Evolutionary conservation across 2,329 filamentous ascomycete species (phyloP), one percentile per base, ranked within the genome.

Genomic region (Xylaria sp.): DNA sequence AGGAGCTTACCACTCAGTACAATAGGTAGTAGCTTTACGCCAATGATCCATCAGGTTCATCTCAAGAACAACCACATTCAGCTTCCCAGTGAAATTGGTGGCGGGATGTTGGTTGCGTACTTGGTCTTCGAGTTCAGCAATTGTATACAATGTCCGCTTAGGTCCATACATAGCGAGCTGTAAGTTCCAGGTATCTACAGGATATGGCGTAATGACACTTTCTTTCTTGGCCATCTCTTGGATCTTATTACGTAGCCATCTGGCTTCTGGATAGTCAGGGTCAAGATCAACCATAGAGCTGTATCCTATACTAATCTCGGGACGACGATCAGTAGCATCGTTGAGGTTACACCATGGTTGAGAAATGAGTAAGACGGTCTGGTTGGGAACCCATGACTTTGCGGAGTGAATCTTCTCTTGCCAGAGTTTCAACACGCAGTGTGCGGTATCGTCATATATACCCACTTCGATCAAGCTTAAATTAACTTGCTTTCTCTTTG

Each of bases 381-480:
- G 73, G 39, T 81, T 83, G 2, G 85, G 80, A 4, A 74, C 66
- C 82, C 86, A 87, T 1, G 73, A 61, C 5, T 78, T 76, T 1
- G 81, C 79, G 0, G 82, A 84, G 36, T 76, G 72, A 57, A 83
- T 80, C 51, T 84, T 77, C n/a, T 82, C 80, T 39, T 82, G 82
- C 83, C 86, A 89, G 4, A 89, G 77, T 17, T 82, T 86, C n/a
- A 89, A 76, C 1, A 80, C 77, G 4, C 82, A 83, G 66, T 83
- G 82, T 1, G 81, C 81, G 0, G 86, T 89, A 71, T 89, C 82
- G 73, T 90, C 88, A 71, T 87, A 87, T 10, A 89, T 76, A 4
- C 79, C 77, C 3, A 89, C 75, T 51, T 85, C 84, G 29, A 84
- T 73, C 13, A 86, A 78, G 33, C 85, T 80, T 0, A 80, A 77